Base-by-base conservation (phyloP, 331 rosid genomes). In the Acacia pycnantha region DNA sequence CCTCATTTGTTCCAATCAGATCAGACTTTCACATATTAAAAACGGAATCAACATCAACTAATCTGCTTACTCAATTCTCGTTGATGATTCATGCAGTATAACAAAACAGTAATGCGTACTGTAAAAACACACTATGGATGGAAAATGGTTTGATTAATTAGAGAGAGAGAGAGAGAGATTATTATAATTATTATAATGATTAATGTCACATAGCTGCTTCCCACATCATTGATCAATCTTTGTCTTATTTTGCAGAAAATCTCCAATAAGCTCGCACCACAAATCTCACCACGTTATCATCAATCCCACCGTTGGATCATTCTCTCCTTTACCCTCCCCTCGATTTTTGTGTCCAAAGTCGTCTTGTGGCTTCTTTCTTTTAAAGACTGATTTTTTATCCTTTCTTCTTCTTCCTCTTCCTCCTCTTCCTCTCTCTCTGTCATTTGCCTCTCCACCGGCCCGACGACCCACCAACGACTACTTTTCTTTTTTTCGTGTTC, bases 231-330 rank as follows among this genome's bases (percentile, higher is more conserved):
- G 71, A 83, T 82, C 61, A 82, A 86, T 77, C 64, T 77, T 86
- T 88, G 91, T 88, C 91, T 86, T 82, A 86, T 74, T 73, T 86
- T 84, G 27, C 53, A 64, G 14, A 31, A 77, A 85, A 74, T 81
- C 85, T 81, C 89, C 89, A 86, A 88, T 83, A 72, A 85, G 86
- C 78, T 81, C 79, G 82, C 82, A 58, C 84, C 86, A 85, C 91
- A 81, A 81, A 78, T 59, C 81, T 81, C 44, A 65, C 85, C 86
- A 86, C 91, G 88, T 77, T 79, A 86, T 84, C 88, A 67, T 61
- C 85, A 79, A 73, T 82, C 86, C 80, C 83, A 86, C 84, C 91
- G 82, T 88, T 47, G 4, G 78, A 80, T 88, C 68, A 68, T 27
- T 41, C n/a, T 3, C 58, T 4, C 10, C 61, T 19, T 53, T 6